These are phyloP conservation scores for Mortierella sp. DNA, from an alignment of 371 early-diverging fungal genomes.

Conservation along the genomic window DNA sequence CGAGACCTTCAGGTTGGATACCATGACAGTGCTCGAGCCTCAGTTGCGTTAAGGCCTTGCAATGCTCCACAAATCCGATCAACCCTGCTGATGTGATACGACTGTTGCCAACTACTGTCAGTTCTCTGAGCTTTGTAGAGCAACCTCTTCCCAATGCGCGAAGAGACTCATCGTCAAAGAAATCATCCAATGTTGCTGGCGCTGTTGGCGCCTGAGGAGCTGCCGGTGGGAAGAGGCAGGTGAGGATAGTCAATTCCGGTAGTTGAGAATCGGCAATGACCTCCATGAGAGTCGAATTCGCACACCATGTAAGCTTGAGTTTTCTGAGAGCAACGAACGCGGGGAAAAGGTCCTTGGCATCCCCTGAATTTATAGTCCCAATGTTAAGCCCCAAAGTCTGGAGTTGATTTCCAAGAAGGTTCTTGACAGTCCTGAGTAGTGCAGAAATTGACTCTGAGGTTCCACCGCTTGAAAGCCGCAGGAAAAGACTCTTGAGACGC, in stretches of 20 bases:
- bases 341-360: slow-evolving; percentile 13
- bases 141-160: neutral
- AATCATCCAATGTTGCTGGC: neutral
- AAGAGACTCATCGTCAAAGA: slow-evolving; percentile 8
- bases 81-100: slow-evolving; percentile 6
- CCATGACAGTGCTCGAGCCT: slow-evolving; percentile 5
- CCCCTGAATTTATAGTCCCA: neutral
- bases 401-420: neutral
- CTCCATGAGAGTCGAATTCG: neutral
- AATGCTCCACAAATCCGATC: neutral
- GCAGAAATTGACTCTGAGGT: slow-evolving; percentile 2
- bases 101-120: neutral
- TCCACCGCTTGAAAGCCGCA: slow-evolving; percentile 2
- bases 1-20: slow-evolving; percentile 8
- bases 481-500: slow-evolving; percentile 5
- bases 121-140: neutral
- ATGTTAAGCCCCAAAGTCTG: neutral
- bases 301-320: slow-evolving; percentile 7
- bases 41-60: slow-evolving; percentile 7
- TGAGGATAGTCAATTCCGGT: neutral
- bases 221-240: too few relatives aligned
- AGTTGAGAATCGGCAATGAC: slow-evolving; percentile 1
- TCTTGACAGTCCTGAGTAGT: slow-evolving; percentile 1
- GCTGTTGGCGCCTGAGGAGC: too few relatives aligned
- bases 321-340: slow-evolving; percentile 5